Base-by-base conservation (phyloP, 2,329 filamentous ascomycete genomes). In the Orbilia blumenaviensis region DNA sequence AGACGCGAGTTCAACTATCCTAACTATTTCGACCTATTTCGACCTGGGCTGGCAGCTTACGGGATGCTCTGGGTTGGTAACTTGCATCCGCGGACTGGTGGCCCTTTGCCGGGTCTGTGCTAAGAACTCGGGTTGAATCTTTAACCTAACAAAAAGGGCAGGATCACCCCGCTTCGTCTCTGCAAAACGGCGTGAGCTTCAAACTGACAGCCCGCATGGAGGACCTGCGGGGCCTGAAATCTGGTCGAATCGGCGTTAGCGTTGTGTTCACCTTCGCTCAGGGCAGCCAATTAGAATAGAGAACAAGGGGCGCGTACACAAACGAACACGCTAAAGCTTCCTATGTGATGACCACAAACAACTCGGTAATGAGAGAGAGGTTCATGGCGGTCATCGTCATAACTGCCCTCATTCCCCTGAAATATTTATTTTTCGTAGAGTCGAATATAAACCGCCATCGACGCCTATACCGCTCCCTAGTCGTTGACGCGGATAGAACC, bases 241-340 rank as follows among this genome's bases (percentile, higher is more conserved):
- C 25, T 60, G 34, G 54, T 62, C 66, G 44, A 69, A 69, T 69
- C 66, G 44, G 64, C 54, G 54, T 52, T 69, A 69, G 60, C 42
- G 54, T 32, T 3, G 4, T n/a, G n/a, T n/a, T n/a, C n/a, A n/a
- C n/a, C n/a, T 38, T 36, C 14, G 8, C 21, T 34, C 4, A 23
- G n/a, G 32, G 7, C 7, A 42, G 42, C 66, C 66, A 69, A 69
- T 69, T n/a, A 44, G 18, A 32, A n/a, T 12, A 14, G 38, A 38
- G 42, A 16, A 32, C 23, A 46, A 9, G 54, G 32, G 62, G 62
- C 66, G 66, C 66, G 66, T 69, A 48, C 66, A 62, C 61, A 66
- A 61, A 41, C 41, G 52, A 61, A 69, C 66, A 62, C 66, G 66
- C 66, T 62, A 68, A 67, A 58, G 60, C 23, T 36, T 54, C 32